Evolutionary conservation across 1,284 basidiomycete species (phyloP).

Genomic region (Boletellus sp.): DNA sequence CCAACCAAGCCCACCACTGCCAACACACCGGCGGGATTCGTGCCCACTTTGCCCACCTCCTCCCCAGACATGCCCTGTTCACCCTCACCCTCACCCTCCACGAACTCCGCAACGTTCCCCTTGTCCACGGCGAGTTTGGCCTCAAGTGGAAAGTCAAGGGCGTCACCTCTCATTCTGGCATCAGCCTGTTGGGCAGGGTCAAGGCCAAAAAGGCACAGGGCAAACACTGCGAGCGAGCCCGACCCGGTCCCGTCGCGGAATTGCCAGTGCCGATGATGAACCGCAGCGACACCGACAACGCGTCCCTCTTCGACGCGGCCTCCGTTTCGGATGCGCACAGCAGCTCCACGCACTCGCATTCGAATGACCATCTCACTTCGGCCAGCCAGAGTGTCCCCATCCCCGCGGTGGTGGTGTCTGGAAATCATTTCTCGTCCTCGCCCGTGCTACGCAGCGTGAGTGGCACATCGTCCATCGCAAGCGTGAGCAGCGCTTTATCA

Average conservation of each 20-base stretch:
- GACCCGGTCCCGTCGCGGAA: background rate
- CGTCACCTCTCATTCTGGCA: conserved; percentile 43
- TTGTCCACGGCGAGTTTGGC: conserved; percentile 72
- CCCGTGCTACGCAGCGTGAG: conserved; percentile 20
- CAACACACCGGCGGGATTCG: conserved; percentile 20
- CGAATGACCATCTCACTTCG: conserved; percentile 15
- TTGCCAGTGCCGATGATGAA: background rate
- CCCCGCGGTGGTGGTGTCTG: conserved; percentile 37
- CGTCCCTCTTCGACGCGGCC: conserved; percentile 25
- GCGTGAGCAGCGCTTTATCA: conserved; percentile 19
- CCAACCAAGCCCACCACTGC: conserved; percentile 4
- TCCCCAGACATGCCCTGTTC: conserved; percentile 52
- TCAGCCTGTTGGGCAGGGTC: conserved; percentile 37
- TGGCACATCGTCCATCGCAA: conserved; percentile 21
- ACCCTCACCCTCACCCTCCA: conserved; percentile 64
- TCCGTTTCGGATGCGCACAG: conserved; percentile 31
- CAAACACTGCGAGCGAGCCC: conserved; percentile 26
- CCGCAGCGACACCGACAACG: conserved; percentile 28
- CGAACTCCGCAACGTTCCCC: conserved; percentile 72
- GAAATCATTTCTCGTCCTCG: conserved; percentile 14
- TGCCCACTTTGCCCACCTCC: conserved; percentile 30
- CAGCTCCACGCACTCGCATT: conserved; percentile 24
- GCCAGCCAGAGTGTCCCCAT: conserved; percentile 10
- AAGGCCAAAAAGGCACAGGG: conserved; percentile 37
- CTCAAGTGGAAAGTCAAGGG: conserved; percentile 76